A percentile compares a stretch with the other conserved stretches of the same genome.
phyloP scores from a whole-genome alignment of 306 rosid species.

The Morella rubra region DNA sequence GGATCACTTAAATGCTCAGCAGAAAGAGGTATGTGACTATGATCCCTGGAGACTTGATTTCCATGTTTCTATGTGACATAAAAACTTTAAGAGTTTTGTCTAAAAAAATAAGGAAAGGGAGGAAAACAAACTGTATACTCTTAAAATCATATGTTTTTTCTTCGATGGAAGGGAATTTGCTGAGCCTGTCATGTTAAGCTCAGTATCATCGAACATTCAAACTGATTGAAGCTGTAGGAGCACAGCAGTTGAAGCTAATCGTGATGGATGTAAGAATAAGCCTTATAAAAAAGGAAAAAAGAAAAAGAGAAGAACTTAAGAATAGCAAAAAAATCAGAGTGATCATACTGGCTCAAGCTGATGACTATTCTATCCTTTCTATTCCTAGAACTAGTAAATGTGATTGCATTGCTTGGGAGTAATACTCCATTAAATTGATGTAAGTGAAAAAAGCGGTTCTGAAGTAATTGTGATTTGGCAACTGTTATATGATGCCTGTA shows the following conservation, averaged over 20 bases:
- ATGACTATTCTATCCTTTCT: not conserved
- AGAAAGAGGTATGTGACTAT: constrained; percentile 33
- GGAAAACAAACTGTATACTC: not conserved
- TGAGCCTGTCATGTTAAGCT: not conserved
- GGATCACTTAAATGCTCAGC: constrained; percentile 43
- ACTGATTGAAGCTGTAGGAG: not conserved
- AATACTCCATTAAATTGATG: not conserved
- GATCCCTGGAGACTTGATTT: not conserved
- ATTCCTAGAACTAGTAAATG: not conserved
- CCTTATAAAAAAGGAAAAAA: too few relatives aligned
- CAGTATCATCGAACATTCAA: not conserved
- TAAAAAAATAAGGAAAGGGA: not conserved
- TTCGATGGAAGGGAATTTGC: not conserved
- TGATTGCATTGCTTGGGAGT: not conserved
- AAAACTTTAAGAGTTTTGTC: not conserved
- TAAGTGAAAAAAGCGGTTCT: not conserved
- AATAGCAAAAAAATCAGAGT: not conserved
- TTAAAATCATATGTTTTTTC: not conserved
- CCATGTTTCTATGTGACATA: not conserved
- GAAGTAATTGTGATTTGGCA: not conserved
- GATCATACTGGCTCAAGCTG: constrained; percentile 3
- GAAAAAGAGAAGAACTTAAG: too few relatives aligned
- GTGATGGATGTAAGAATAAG: not conserved
- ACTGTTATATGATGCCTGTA: not conserved
- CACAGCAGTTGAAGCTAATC: not conserved